A percentile compares a stretch with the other conserved stretches of the same genome.
Evolutionary conservation across 768 basidiomycete genomes (phyloP).

Genomic region (Termitomyces titanicus): DNA sequence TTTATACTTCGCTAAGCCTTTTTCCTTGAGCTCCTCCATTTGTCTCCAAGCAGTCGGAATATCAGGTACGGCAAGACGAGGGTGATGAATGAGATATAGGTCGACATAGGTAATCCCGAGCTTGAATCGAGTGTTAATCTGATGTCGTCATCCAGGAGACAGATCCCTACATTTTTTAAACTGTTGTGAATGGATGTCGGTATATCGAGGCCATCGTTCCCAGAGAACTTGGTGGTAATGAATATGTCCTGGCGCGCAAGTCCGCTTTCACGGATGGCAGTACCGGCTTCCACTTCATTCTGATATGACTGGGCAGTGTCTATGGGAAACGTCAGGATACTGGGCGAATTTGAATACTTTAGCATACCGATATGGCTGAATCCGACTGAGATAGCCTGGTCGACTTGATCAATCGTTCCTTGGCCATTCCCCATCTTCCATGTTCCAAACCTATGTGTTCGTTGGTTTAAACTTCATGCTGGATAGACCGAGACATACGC

Average conservation of each 20-base stretch:
- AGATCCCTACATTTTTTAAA: conserved; percentile 44
- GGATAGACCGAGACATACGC: background rate
- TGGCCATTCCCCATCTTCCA: conserved; percentile 60
- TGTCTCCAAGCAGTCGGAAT: conserved; percentile 60
- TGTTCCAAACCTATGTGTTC: conserved; percentile 46
- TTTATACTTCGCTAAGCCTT: conserved; percentile 57
- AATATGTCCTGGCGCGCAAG: conserved; percentile 52
- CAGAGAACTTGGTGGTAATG: conserved; percentile 67
- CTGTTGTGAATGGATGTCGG: conserved; percentile 54
- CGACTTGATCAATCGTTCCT: conserved; percentile 49
- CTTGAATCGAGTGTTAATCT: conserved; percentile 25
- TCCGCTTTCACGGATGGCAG: conserved; percentile 52
- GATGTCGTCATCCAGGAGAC: background rate
- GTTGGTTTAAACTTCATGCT: background rate
- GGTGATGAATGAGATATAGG: conserved; percentile 67
- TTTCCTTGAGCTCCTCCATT: conserved; percentile 54
- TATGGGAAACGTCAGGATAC: conserved; percentile 16
- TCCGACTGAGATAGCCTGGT: conserved; percentile 58
- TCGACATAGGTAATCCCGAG: conserved; percentile 65
- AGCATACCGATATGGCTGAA: conserved; percentile 59
- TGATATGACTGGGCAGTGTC: conserved; percentile 60
- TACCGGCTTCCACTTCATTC: conserved; percentile 59
- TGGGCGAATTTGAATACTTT: background rate
- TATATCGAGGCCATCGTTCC: conserved; percentile 45
- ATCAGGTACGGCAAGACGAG: conserved; percentile 49